phyloP scores from a whole-genome alignment of 1,284 basidiomycete genomes.

The Megacollybia platyphylla region DNA sequence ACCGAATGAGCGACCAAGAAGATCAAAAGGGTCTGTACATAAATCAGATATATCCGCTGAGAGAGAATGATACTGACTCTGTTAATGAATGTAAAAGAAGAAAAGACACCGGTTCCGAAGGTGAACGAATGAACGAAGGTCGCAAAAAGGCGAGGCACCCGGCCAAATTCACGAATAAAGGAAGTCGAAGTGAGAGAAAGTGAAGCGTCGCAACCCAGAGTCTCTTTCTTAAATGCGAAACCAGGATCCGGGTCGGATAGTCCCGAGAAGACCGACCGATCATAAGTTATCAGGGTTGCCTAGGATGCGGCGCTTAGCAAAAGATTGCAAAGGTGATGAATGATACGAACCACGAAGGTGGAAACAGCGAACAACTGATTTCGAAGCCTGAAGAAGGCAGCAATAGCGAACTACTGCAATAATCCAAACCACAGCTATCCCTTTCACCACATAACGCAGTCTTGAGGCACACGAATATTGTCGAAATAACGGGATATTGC shows the following conservation, averaged over 20 bases:
- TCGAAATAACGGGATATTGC: not conserved
- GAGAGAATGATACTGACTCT: not conserved
- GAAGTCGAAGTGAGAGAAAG: constrained; percentile 9
- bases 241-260: not conserved
- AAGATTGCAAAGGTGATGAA: no score
- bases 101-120: not conserved
- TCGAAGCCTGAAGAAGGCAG: no score
- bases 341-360: no score
- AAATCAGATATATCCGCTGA: not conserved
- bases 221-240: not conserved
- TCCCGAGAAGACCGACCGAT: not conserved
- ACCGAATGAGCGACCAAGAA: not conserved
- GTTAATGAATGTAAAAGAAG: not conserved
- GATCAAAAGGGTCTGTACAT: not conserved
- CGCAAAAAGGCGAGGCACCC: constrained; percentile 11
- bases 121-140: constrained; percentile 10
- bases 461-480: no score
- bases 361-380: no score
- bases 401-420: no score
- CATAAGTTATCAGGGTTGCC: no score
- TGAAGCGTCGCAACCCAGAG: constrained; percentile 1
- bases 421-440: no score
- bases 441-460: no score
- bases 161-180: constrained; percentile 10
- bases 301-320: no score